Conservation (phyloP, 768 basidiomycete species). For the Steccherinum ochraceum region DNA sequence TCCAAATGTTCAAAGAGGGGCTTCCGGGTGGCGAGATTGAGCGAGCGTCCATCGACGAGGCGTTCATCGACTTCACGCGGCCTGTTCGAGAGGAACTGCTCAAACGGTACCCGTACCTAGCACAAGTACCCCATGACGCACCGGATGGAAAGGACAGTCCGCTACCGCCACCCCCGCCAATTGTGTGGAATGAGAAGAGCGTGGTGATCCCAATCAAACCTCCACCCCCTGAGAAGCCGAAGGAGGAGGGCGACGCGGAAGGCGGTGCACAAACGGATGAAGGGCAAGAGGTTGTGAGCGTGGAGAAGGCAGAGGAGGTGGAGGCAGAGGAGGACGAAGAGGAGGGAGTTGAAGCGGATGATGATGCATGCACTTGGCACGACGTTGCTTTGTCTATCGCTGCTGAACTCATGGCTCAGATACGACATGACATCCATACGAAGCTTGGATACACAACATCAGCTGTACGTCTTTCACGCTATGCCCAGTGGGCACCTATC, state of each 20-base stretch:
- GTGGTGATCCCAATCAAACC: slow-evolving; percentile 54
- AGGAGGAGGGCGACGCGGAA: slow-evolving; percentile 4
- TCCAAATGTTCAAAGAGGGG: slow-evolving; percentile 73
- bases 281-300: neutral
- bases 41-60: slow-evolving; percentile 97
- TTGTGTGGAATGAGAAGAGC: slow-evolving; percentile 57
- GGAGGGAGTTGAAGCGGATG: slow-evolving; percentile 22
- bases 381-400: slow-evolving; percentile 88
- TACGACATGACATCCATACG: slow-evolving; percentile 58
- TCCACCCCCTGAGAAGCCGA: slow-evolving; percentile 15
- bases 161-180: slow-evolving; percentile 64
- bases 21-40: slow-evolving; percentile 82
- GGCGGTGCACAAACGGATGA: too few relatives aligned
- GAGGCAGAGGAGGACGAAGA: neutral
- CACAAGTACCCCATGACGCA: slow-evolving; percentile 59
- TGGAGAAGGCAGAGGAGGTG: neutral
- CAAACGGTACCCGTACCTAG: slow-evolving; percentile 70
- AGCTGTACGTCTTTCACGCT: slow-evolving; percentile 48
- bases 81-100: slow-evolving; percentile 75
- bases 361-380: slow-evolving; percentile 65
- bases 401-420: slow-evolving; percentile 77
- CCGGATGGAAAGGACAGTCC: slow-evolving; percentile 69
- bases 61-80: slow-evolving; percentile 86
- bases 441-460: slow-evolving; percentile 91
- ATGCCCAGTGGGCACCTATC: neutral